phyloP scores from a whole-genome alignment of 2,329 filamentous ascomycete genomes.

The Alternaria solani region DNA sequence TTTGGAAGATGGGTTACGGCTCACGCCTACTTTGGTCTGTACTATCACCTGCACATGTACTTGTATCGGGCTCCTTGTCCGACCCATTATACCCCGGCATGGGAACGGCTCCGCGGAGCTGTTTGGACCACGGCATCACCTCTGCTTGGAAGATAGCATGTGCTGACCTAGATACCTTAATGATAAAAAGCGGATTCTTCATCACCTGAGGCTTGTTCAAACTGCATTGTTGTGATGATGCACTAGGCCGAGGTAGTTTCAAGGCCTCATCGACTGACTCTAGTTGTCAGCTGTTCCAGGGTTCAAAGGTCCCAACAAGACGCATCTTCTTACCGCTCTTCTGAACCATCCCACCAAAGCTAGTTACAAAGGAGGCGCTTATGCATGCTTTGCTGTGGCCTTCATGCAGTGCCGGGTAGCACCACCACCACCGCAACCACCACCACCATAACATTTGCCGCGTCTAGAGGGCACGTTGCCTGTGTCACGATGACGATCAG shows the following conservation, averaged over 20 bases:
- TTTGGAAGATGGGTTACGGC: slow-evolving; percentile 46
- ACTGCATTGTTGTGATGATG: slow-evolving; percentile 16
- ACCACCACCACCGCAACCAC: slow-evolving; percentile 40
- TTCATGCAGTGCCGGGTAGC: slow-evolving; percentile 34
- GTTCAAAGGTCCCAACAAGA: slow-evolving; percentile 41
- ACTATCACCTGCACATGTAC: slow-evolving; percentile 53
- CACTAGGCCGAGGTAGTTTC: slow-evolving; percentile 16
- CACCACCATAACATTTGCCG: slow-evolving; percentile 29
- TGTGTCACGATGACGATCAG: slow-evolving; percentile 33
- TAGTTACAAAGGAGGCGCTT: slow-evolving; percentile 44
- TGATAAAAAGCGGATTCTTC: slow-evolving; percentile 46
- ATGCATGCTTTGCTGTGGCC: slow-evolving; percentile 47
- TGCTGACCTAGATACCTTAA: slow-evolving; percentile 45
- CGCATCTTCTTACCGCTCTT: slow-evolving; percentile 50
- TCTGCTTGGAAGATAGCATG: slow-evolving; percentile 37
- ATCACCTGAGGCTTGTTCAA: slow-evolving; percentile 1
- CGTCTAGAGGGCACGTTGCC: slow-evolving; percentile 18
- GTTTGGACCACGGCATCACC: slow-evolving; percentile 40
- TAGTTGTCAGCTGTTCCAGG: slow-evolving; percentile 29
- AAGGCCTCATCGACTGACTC: slow-evolving; percentile 16
- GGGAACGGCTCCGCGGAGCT: slow-evolving; percentile 30
- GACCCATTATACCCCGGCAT: slow-evolving; percentile 48
- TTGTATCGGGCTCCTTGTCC: slow-evolving; percentile 44
- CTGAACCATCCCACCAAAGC: slow-evolving; percentile 43
- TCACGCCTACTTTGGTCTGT: slow-evolving; percentile 51